phyloP scores from a whole-genome alignment of 345 rosid species.

The Erodium maritimum region DNA sequence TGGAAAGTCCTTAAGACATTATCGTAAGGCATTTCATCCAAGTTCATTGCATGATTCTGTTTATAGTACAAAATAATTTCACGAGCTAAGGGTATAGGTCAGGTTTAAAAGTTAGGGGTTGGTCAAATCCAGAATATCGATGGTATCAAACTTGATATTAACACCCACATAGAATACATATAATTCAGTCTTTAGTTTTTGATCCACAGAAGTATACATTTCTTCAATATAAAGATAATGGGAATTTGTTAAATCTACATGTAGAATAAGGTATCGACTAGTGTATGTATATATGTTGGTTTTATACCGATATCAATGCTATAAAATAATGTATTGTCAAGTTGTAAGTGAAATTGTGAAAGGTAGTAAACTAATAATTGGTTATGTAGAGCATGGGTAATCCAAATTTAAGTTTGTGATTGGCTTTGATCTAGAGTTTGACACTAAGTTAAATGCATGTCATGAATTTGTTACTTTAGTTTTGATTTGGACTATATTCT shows the following conservation, averaged over 20 bases:
- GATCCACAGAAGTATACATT: too few species aligned
- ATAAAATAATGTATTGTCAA: too few species aligned
- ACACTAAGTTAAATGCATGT: neutral
- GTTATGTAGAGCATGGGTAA: neutral
- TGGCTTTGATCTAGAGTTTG: conserved; percentile 1
- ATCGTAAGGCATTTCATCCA: conserved; percentile 39
- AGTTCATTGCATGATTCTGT: neutral
- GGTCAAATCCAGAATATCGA: neutral
- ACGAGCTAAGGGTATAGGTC: neutral
- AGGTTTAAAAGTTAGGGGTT: neutral
- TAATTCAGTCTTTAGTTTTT: too few species aligned
- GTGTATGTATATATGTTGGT: too few species aligned
- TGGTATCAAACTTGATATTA: too few species aligned
- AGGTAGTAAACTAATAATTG: too few species aligned
- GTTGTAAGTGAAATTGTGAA: too few species aligned
- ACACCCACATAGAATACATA: too few species aligned
- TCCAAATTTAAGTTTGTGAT: neutral
- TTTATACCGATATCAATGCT: too few species aligned
- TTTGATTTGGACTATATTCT: conserved; percentile 1
- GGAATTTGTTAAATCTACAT: too few species aligned
- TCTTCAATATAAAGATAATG: too few species aligned
- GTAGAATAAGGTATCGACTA: too few species aligned
- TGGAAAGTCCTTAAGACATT: conserved; percentile 82
- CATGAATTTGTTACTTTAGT: neutral
- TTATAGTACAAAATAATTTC: neutral